Evolutionary conservation across 164 flowering plant genomes (phyloP).

Genomic region (Pachysandra terminalis): DNA sequence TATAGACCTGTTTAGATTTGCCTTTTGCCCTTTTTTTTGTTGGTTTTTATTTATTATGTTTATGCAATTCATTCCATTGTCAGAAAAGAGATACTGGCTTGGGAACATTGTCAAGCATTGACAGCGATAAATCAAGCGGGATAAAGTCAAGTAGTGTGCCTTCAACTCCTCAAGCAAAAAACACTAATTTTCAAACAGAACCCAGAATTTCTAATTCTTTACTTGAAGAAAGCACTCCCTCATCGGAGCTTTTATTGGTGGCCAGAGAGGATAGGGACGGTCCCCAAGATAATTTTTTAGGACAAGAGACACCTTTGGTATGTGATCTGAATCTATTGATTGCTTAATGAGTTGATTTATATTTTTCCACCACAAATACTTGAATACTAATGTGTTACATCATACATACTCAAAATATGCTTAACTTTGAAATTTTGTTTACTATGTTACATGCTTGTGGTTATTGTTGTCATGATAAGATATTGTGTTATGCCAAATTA

Average conservation of each 20-base stretch:
- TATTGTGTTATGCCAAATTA: background rate
- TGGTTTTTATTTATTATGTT: background rate
- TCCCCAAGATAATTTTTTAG: slow-evolving; percentile 45
- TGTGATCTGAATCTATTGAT: slow-evolving; percentile 14
- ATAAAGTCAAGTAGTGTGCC: slow-evolving; percentile 73
- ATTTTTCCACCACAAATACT: background rate
- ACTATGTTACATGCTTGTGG: background rate
- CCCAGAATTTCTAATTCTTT: slow-evolving; percentile 60
- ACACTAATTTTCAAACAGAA: slow-evolving; percentile 50
- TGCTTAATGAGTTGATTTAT: background rate
- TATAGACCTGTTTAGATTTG: too few relatives aligned
- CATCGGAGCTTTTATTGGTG: slow-evolving; percentile 49
- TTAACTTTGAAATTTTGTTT: background rate
- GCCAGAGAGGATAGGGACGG: slow-evolving; percentile 47
- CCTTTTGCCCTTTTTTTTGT: background rate
- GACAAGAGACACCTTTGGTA: slow-evolving; percentile 73
- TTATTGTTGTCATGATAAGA: background rate
- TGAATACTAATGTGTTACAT: background rate
- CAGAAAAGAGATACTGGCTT: slow-evolving; percentile 84
- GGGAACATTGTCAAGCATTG: slow-evolving; percentile 45
- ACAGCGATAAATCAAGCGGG: slow-evolving; percentile 88
- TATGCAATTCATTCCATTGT: slow-evolving; percentile 1
- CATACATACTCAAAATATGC: background rate
- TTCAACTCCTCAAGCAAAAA: slow-evolving; percentile 89
- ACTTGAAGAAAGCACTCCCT: slow-evolving; percentile 51